Evolutionary conservation across 768 basidiomycete genomes (phyloP), one percentile per base, ranked within the genome.

Genomic region (Suillus paluster): DNA sequence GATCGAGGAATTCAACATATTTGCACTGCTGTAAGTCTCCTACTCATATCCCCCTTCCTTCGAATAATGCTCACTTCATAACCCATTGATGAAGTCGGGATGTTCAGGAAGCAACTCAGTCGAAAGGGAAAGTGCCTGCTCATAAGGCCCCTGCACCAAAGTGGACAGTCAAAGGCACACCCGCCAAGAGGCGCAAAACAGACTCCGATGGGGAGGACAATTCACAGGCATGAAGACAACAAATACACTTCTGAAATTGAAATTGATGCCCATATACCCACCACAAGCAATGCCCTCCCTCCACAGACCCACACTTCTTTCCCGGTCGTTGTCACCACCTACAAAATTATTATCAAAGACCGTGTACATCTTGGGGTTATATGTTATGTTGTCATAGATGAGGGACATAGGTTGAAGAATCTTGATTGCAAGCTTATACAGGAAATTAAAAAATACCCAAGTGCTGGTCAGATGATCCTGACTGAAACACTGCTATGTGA

Each of bases 381-480:
- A n/a, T n/a, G 91, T 30, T 97, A 95, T 71, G 93, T 99, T 71
- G 92, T 99, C 63, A 96, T 99, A 2, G 94, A 96, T 71, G 94
- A 96, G 76, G 94, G 97, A 0, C 97, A 99, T 76, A 81, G 96
- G 27, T 74, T 99, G 72, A 99, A 99, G 80, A 99, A 99, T 69
- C 80, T 96, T 61, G 86, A 97, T 69, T 94, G 94, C 75, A 90
- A 86, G 78, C 84, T 98, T 15, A 92, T 98, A 75, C 83, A 83
- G 61, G 94, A 97, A 73, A 90, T 99, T 67, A 96, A 95, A 78
- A 86, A 87, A 68, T 95, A 95, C 71, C 78, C 80, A 2, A 88
- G 88, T 58, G 94, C 91, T 0, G 92, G 94, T 42, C 80, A 97
- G 54, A 90, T 98, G 86, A 91, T 99, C 60, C 77, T 99, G 64